Percentiles rank a stretch among this genome's conserved stretches.
phyloP scores from a whole-genome alignment of 1,139 yeast species.

The Scheffersomyces titani region DNA sequence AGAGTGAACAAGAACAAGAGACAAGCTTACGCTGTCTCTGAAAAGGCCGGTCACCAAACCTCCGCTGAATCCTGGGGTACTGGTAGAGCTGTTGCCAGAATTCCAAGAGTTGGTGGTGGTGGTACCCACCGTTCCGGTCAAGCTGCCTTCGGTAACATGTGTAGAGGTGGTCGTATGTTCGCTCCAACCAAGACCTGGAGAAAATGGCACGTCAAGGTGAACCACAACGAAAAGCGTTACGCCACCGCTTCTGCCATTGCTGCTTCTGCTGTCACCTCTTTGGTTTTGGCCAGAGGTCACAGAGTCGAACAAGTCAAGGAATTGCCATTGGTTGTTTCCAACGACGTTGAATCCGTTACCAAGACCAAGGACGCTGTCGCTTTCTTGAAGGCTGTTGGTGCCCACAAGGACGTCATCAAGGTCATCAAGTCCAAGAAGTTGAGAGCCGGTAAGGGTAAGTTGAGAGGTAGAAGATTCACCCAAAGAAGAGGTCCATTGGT shows the following conservation, averaged over 20 bases:
- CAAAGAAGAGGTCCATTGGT: slow-evolving; percentile 99
- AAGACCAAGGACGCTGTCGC: slow-evolving; percentile 99
- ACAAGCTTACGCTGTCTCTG: slow-evolving; percentile 99
- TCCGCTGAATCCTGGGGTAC: slow-evolving; percentile 99
- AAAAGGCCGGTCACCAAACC: slow-evolving; percentile 99
- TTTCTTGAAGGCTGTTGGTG: slow-evolving; percentile 97
- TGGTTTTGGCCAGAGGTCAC: slow-evolving; percentile 99
- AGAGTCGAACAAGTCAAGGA: slow-evolving; percentile 97
- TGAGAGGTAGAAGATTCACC: slow-evolving; percentile 99
- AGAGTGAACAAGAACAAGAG: slow-evolving; percentile 99
- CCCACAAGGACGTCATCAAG: slow-evolving; percentile 97
- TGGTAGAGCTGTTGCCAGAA: slow-evolving; percentile 99
- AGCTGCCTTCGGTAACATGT: slow-evolving; percentile 99
- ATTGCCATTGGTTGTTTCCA: slow-evolving; percentile 96
- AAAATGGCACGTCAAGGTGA: slow-evolving; percentile 99
- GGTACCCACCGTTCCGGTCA: slow-evolving; percentile 99
- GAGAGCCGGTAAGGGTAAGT: slow-evolving; percentile 99
- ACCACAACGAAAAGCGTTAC: slow-evolving; percentile 99
- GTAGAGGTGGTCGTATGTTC: slow-evolving; percentile 99
- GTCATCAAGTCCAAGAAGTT: slow-evolving; percentile 98
- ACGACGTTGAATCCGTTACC: slow-evolving; percentile 87
- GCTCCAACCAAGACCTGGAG: slow-evolving; percentile 99
- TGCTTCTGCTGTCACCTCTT: slow-evolving; percentile 98
- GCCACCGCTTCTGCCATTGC: slow-evolving; percentile 99
- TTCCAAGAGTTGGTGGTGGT: slow-evolving; percentile 99